Evolutionary conservation across 192 early-diverging fungal genomes (phyloP).

Genomic region (Umbelopsis sp.): DNA sequence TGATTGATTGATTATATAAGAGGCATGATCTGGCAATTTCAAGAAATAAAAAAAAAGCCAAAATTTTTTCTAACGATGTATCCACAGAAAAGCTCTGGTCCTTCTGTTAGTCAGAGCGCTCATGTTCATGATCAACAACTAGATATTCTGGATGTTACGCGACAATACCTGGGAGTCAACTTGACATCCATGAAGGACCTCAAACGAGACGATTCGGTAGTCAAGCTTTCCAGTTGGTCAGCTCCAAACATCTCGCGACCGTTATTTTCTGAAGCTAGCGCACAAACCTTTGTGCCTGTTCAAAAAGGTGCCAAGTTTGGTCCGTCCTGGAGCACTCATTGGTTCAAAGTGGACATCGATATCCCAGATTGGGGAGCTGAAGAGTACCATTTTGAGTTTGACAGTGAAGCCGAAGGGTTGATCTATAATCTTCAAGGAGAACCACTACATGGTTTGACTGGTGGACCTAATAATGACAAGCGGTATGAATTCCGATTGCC

Average conservation of each 20-base stretch:
- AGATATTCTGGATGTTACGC: conserved; percentile 6
- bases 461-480: conserved; percentile 56
- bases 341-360: conserved; percentile 63
- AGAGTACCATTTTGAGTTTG: conserved; percentile 37
- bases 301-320: conserved; percentile 10
- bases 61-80: background rate
- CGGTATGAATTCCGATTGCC: conserved; percentile 48
- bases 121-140: conserved; percentile 8
- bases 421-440: conserved; percentile 79
- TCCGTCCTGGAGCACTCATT: conserved; percentile 49
- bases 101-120: conserved; percentile 7
- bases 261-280: conserved; percentile 2
- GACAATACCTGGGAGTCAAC: conserved; percentile 4
- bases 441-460: conserved; percentile 84
- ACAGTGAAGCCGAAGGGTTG: conserved; percentile 65
- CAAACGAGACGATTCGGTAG: conserved; percentile 7
- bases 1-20: conserved; percentile 11
- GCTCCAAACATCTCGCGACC: conserved; percentile 5
- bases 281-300: conserved; percentile 10
- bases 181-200: background rate
- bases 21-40: background rate
- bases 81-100: conserved; percentile 1
- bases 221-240: conserved; percentile 7
- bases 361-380: conserved; percentile 81
- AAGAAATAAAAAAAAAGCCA: conserved; percentile 4